A percentile compares a stretch with the other conserved stretches of the same genome.
These are phyloP conservation scores for Neofusicoccum ribis DNA, from an alignment of 2,329 filamentous ascomycete species.

Conservation along the genomic window DNA sequence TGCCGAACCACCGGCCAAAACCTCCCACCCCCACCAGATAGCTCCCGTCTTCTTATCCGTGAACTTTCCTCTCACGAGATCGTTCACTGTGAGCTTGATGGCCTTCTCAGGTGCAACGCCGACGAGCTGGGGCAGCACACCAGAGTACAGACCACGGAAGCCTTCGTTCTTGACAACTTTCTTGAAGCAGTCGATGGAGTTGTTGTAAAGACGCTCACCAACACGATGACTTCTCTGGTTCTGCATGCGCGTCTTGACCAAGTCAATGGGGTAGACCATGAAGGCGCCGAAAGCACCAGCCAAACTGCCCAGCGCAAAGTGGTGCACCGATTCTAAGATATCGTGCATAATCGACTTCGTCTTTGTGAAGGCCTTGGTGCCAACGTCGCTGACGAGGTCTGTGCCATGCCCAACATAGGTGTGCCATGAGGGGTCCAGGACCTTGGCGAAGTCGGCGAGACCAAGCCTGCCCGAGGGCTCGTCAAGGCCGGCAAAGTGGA, in stretches of 20 bases:
- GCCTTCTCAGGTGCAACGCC: slow-evolving; percentile 99
- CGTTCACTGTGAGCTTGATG: slow-evolving; percentile 98
- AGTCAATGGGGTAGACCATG: slow-evolving; percentile 98
- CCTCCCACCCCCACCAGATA: slow-evolving; percentile 71
- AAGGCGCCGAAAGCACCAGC: slow-evolving; percentile 97
- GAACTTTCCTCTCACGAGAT: slow-evolving; percentile 77
- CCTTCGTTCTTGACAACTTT: slow-evolving; percentile 95
- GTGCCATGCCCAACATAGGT: slow-evolving; percentile 50
- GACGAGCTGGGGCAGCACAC: slow-evolving; percentile 90
- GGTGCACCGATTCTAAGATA: slow-evolving; percentile 77
- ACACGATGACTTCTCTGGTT: slow-evolving; percentile 85
- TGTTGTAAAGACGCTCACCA: slow-evolving; percentile 90
- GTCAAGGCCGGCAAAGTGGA: slow-evolving; percentile 95
- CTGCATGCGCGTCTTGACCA: slow-evolving; percentile 98
- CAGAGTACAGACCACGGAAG: slow-evolving; percentile 85
- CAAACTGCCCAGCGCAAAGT: slow-evolving; percentile 84
- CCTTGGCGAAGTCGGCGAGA: slow-evolving; percentile 85
- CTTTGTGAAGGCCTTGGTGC: slow-evolving; percentile 56
- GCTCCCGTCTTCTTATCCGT: slow-evolving; percentile 71
- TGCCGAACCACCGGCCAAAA: slow-evolving; percentile 84
- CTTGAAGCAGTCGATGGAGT: slow-evolving; percentile 90
- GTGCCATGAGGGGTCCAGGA: slow-evolving; percentile 91
- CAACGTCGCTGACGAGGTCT: slow-evolving; percentile 43
- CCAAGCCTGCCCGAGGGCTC: slow-evolving; percentile 83
- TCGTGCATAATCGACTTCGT: slow-evolving; percentile 61